Evolutionary conservation across 1,284 basidiomycete species (phyloP), one percentile per base, ranked within the genome.

Genomic region (Paramarasmius palmivorus): DNA sequence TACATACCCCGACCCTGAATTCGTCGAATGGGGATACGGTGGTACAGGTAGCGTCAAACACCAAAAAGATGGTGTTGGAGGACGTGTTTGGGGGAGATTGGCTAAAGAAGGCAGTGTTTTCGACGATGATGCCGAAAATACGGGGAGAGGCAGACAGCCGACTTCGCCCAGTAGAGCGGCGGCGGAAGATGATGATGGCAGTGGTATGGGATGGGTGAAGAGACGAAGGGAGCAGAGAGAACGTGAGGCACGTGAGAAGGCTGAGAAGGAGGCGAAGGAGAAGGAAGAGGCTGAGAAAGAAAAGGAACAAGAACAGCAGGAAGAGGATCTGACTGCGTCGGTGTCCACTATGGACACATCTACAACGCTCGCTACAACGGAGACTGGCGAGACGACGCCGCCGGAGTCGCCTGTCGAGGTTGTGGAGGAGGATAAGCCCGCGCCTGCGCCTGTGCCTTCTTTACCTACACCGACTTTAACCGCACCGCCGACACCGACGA

Each of bases 11-110:
- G 86, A 91, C 34, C 84, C 85, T 38, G 84, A 87, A 66, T 92
- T 92, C 60, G 88, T 92, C 23, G 90, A 92, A 66, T 92, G 90
- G 90, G 89, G 90, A 1, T 89, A 89, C 57, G 90, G 90, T 46
- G 90, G 90, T 2, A 91, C 92, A 89, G 90, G 90, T 25, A 83
- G 79, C 50, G 86, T 90, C 4, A 73, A 70, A 49, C 74, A 72
- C 57, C 71, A 73, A 10, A 39, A 44, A 3, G 70, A 71, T 42
- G 63, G 64, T 42, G 61, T 63, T 42, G 66, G 65, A 20, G 61
- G 64, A 29, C 58, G 55, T 49, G 64, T 59, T 48, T 84, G 74
- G 81, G 68, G 69, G 53, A 68, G 73, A 19, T 56, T 79, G 17
- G 25, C 49, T 37, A 22, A 54, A 53, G 52, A 54, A 57, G 50